These are phyloP conservation scores for Cryptosporidium canis DNA, from an alignment of 169 alveolate species.

Conservation along the genomic window DNA sequence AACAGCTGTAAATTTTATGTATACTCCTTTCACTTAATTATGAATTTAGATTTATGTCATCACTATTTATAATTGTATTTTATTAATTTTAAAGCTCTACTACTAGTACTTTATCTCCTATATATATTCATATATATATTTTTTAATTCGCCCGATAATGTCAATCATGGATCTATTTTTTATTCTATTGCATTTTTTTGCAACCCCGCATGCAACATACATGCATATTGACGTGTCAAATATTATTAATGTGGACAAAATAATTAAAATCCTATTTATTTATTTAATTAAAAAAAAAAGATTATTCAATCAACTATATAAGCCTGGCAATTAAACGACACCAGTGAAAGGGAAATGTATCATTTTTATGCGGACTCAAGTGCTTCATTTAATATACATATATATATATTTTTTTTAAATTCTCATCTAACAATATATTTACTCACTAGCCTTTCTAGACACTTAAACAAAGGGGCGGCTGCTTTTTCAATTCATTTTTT, in stretches of 20 bases:
- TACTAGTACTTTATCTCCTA: neutral
- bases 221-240: constrained; percentile 13
- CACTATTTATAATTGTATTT: neutral
- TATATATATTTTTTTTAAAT: too few relatives aligned
- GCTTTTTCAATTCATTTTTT: too few relatives aligned
- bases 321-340: too few relatives aligned
- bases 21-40: neutral
- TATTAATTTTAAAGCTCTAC: neutral
- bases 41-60: neutral
- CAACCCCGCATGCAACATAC: constrained; percentile 9
- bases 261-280: neutral
- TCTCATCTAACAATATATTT: too few relatives aligned
- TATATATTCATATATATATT: neutral
- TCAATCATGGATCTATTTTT: constrained; percentile 23
- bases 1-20: neutral
- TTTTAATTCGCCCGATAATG: neutral
- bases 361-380: too few relatives aligned
- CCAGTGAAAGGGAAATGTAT: too few relatives aligned
- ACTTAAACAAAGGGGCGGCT: too few relatives aligned
- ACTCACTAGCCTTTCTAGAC: too few relatives aligned
- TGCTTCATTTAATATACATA: too few relatives aligned
- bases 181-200: constrained; percentile 7
- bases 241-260: neutral
- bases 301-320: too few relatives aligned
- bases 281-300: neutral